phyloP scores from a whole-genome alignment of 202 grass and related monocot species.

The Setaria italica region DNA sequence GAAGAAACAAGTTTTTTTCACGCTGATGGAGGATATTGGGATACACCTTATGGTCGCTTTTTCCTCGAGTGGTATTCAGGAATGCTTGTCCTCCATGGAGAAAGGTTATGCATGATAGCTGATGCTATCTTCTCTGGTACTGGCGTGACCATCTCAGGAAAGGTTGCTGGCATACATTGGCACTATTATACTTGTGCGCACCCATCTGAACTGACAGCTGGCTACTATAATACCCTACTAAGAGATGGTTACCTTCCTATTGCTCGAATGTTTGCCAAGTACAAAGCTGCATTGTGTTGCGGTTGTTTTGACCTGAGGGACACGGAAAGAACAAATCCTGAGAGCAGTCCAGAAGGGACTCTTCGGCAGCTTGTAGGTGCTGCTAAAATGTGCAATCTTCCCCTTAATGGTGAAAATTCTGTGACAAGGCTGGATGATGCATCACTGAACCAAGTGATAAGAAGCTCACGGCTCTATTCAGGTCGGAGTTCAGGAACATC shows the following conservation, averaged over 20 bases:
- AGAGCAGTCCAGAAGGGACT: constrained; percentile 77
- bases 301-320: constrained; percentile 71
- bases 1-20: constrained; percentile 63
- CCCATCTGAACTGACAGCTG: constrained; percentile 74
- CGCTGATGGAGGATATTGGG: constrained; percentile 65
- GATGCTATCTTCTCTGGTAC: constrained; percentile 60
- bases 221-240: constrained; percentile 76
- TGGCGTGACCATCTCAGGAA: constrained; percentile 64
- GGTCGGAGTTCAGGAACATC: constrained; percentile 54
- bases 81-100: constrained; percentile 72
- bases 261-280: constrained; percentile 66
- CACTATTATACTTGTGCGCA: constrained; percentile 67
- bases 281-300: constrained; percentile 63
- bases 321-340: constrained; percentile 41
- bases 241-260: constrained; percentile 85
- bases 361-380: constrained; percentile 64
- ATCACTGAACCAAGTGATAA: constrained; percentile 69
- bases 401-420: constrained; percentile 71
- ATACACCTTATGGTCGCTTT: constrained; percentile 63
- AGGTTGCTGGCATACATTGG: constrained; percentile 75
- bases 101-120: constrained; percentile 69
- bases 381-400: constrained; percentile 64
- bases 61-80: constrained; percentile 87
- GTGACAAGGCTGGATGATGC: constrained; percentile 56
- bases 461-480: constrained; percentile 72